Base-by-base conservation (phyloP, 2,329 filamentous ascomycete species). In the Diaporthe humulicola region DNA sequence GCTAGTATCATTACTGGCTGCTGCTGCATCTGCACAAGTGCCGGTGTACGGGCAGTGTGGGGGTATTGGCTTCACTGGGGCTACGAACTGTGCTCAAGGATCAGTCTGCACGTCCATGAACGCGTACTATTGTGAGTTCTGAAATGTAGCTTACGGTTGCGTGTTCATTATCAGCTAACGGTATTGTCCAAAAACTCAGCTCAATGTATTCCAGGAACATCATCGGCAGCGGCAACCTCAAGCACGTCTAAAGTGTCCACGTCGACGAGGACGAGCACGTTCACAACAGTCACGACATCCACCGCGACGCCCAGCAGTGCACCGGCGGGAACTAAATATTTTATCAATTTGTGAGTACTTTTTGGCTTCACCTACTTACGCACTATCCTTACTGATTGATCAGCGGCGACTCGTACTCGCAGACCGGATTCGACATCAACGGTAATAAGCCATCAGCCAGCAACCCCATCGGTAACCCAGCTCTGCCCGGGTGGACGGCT, bases 401-500 rank as follows among this genome's bases (percentile, higher is more conserved):
- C 70, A 89, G 88, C 77, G 90, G 90, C 56, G 88, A 92, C 78
- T 91, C 89, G 3, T 92, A 91, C 82, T 89, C 89, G 1, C 86
- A 88, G 76, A 91, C 89, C 3, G 88, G 87, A 56, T 93, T 92
- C 83, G 82, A 90, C 77, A 80, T 87, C 61, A 83, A 81, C 48
- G 82, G 82, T 28, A 82, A 84, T 1, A 88, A 90, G 73, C 90
- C 91, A 15, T 87, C 84, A n/a, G 75, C 83, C 6, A 81, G 82
- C 8, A 90, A 91, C 78, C 90, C 91, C 0, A 83, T 93, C 76
- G 91, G 91, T 14, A 93, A 93, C 81, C 91, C 91, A 0, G 64
- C 83, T 2, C 88, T 88, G 58, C 87, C 87, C 0, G 85, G 87
- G n/a, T 86, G 81, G 76, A 88, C 88, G 12, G 84, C 85, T 28